These are phyloP conservation scores for Hypomontagnella monticulosa DNA, from an alignment of 495 filamentous ascomycete genomes.

Conservation along the genomic window DNA sequence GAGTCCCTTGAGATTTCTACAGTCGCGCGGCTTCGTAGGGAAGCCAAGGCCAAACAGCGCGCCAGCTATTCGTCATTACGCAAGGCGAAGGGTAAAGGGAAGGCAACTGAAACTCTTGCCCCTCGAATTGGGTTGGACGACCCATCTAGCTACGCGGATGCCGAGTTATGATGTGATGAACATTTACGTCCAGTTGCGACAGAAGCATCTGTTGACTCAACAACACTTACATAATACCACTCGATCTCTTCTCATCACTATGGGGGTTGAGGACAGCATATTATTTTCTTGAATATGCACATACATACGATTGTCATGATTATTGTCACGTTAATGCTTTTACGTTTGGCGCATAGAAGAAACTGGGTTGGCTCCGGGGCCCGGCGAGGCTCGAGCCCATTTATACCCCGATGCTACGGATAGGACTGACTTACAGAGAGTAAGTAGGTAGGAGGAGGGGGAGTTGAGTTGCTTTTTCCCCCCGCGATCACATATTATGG, in stretches of 20 bases:
- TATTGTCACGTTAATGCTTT: slow-evolving; percentile 26
- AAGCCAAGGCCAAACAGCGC: slow-evolving; percentile 45
- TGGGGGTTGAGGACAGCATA: background rate
- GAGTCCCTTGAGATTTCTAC: slow-evolving; percentile 41
- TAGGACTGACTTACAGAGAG: background rate
- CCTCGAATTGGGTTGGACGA: slow-evolving; percentile 22
- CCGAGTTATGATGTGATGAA: slow-evolving; percentile 14
- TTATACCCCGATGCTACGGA: slow-evolving; percentile 26
- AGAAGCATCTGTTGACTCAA: background rate
- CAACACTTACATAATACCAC: background rate
- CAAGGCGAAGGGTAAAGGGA: slow-evolving; percentile 31
- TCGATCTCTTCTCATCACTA: background rate
- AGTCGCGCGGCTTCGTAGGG: slow-evolving; percentile 46
- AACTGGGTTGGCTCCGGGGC: slow-evolving; percentile 7
- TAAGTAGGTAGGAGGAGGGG: slow-evolving; percentile 3
- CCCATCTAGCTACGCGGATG: slow-evolving; percentile 26
- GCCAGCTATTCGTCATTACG: slow-evolving; percentile 20
- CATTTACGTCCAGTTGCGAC: background rate
- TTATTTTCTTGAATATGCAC: slow-evolving; percentile 4
- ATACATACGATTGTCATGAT: slow-evolving; percentile 28
- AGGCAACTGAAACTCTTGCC: slow-evolving; percentile 5
- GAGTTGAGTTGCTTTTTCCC: background rate
- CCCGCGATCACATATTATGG: background rate
- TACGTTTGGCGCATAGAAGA: slow-evolving; percentile 31
- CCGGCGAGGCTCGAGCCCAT: slow-evolving; percentile 31